Base-by-base conservation (phyloP, 1,139 yeast species). In the Suhomyces ambrosiae region DNA sequence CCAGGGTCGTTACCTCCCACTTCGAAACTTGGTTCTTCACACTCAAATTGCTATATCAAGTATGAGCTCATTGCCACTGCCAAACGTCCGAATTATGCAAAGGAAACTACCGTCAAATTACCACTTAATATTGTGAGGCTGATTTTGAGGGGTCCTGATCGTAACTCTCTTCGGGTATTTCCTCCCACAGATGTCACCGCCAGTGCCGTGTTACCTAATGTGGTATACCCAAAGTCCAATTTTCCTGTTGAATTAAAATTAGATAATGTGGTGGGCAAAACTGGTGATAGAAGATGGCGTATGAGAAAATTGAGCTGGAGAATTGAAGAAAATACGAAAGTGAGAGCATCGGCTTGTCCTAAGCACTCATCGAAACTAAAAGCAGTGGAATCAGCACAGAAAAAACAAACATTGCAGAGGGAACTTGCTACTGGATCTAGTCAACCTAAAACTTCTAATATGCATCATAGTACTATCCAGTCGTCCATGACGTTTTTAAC, bases 141-240 rank as follows among this genome's bases (percentile, higher is more conserved):
- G 48, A 78, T 90, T 19, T 60, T 87, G 28, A 71, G 89, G 27
- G 94, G 94, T 7, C 86, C 88, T 3, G 97, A 90, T 57, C 74
- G 89, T 48, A 88, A 86, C 55, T 87, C 96, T 1, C 65, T 88
- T 27, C 74, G 99, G 43, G 88, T 94, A 1, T 92, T 92, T 60
- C 98, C 98, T 1, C 97, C 99, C 3, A 92, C 97, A 0, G 87
- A 85, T 33, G 83, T 92, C 26, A 82, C 87, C 3, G 95, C 96
- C 3, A 79, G 84, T 27, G 90, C 95, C 3, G 84, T 84, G 4
- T 67, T 92, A 32, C 98, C 98, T 2, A 86, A 86, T 46, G 95
- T 88, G 11, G 76, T 87, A 14, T 86, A 86, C 57, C 98, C 98
- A 8, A 84, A 86, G 52, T 85, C 96, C 0, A 72, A 82, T 0